These are phyloP conservation scores for Allium cepa DNA, from an alignment of 106 monocot genomes.

Conservation along the genomic window DNA sequence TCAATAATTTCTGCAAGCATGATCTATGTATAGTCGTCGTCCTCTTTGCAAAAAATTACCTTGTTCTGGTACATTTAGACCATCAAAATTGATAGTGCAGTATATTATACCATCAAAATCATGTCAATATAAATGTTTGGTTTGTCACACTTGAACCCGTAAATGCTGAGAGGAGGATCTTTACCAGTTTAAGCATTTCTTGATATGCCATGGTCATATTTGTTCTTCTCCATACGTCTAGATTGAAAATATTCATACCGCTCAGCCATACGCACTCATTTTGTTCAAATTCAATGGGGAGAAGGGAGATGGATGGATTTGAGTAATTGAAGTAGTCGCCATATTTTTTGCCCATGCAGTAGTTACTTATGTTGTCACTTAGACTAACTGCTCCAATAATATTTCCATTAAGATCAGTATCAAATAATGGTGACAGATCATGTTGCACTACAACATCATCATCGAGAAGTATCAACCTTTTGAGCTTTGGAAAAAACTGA, in stretches of 20 bases:
- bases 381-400: constrained; percentile 33
- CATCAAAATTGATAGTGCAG: no score
- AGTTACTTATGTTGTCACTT: not conserved
- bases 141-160: not conserved
- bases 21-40: no score
- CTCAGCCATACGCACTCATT: constrained; percentile 41
- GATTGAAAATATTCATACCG: constrained; percentile 46
- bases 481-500: constrained; percentile 56
- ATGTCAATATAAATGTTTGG: no score
- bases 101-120: no score
- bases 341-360: constrained; percentile 25
- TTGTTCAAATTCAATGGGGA: constrained; percentile 1
- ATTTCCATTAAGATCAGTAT: constrained; percentile 33
- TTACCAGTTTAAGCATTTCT: constrained; percentile 45
- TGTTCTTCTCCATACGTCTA: constrained; percentile 36
- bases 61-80: no score
- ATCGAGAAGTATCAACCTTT: constrained; percentile 51
- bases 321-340: constrained; percentile 56
- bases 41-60: no score
- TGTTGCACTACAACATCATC: constrained; percentile 60
- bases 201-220: constrained; percentile 42
- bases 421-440: constrained; percentile 40
- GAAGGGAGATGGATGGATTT: constrained; percentile 17
- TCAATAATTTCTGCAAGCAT: no score
- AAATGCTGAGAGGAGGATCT: not conserved